phyloP scores from a whole-genome alignment of 1,284 basidiomycete species.

The Marasmius tenuissimus region DNA sequence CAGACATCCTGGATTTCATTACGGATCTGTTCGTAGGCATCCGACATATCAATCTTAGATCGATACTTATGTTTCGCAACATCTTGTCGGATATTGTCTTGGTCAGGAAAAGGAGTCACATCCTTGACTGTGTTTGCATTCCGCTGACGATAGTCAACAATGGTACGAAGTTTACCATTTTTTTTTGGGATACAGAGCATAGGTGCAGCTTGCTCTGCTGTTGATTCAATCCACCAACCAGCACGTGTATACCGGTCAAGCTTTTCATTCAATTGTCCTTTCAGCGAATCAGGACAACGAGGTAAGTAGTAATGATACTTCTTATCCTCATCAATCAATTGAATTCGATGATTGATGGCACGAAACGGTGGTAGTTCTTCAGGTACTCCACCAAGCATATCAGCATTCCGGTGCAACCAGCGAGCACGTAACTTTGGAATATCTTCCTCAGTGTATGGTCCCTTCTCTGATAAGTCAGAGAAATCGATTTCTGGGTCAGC shows the following conservation, averaged over 20 bases:
- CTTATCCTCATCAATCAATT: conserved; percentile 24
- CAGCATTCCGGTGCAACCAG: conserved; percentile 18
- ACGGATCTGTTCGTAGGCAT: conserved; percentile 15
- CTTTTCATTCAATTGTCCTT: conserved; percentile 18
- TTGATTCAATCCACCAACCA: conserved; percentile 11
- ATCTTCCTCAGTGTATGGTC: conserved; percentile 7
- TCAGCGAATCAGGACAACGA: conserved; percentile 14
- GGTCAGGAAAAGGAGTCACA: conserved; percentile 28
- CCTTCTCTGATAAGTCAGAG: background rate
- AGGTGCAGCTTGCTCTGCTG: conserved; percentile 19
- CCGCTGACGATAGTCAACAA: background rate
- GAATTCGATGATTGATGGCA: conserved; percentile 31
- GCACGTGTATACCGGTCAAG: conserved; percentile 22
- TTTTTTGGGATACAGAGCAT: conserved; percentile 28
- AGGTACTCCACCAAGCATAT: conserved; percentile 22
- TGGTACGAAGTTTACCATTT: conserved; percentile 12
- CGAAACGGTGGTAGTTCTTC: conserved; percentile 23
- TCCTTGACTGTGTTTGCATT: conserved; percentile 30
- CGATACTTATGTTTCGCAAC: background rate
- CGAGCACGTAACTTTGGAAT: conserved; percentile 18
- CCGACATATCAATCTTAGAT: conserved; percentile 9
- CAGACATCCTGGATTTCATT: conserved; percentile 8
- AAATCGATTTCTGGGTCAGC: background rate
- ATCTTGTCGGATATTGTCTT: conserved; percentile 10
- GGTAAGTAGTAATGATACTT: conserved; percentile 25